Evolutionary conservation across 495 filamentous ascomycete genomes (phyloP).

Genomic region (Jackrogersella multiformis): DNA sequence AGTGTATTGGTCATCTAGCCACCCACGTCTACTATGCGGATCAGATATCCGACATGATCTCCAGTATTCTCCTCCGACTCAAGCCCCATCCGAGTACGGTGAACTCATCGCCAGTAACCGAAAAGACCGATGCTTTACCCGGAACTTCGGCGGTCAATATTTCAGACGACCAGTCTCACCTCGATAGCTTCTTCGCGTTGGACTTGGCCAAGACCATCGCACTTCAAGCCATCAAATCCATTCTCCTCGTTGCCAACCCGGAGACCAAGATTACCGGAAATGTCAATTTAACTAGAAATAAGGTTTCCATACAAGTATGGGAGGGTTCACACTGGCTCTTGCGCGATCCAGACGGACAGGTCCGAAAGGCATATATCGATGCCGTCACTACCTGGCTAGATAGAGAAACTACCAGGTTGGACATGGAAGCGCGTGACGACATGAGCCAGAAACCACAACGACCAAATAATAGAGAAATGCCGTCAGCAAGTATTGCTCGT

Average conservation of each 20-base stretch:
- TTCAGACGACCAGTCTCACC: slow-evolving; percentile 50
- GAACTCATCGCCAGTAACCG: slow-evolving; percentile 49
- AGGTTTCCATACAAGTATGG: slow-evolving; percentile 81
- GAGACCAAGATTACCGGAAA: slow-evolving; percentile 66
- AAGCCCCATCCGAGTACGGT: slow-evolving; percentile 65
- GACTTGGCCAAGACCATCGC: slow-evolving; percentile 77
- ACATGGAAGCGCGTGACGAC: slow-evolving; percentile 69
- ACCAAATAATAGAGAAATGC: slow-evolving; percentile 47
- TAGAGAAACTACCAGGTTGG: slow-evolving; percentile 75
- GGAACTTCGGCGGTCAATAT: slow-evolving; percentile 43
- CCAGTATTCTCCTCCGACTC: slow-evolving; percentile 76
- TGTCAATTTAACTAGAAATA: slow-evolving; percentile 72
- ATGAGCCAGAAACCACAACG: slow-evolving; percentile 50
- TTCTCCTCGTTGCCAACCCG: slow-evolving; percentile 80
- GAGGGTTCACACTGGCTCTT: slow-evolving; percentile 91
- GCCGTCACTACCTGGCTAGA: slow-evolving; percentile 83
- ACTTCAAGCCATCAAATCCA: slow-evolving; percentile 80
- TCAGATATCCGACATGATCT: slow-evolving; percentile 91
- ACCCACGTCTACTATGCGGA: slow-evolving; percentile 95
- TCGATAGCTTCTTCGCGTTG: slow-evolving; percentile 75
- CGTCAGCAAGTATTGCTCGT: slow-evolving; percentile 57
- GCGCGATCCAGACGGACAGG: slow-evolving; percentile 75
- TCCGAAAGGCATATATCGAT: slow-evolving; percentile 84
- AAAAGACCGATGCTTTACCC: slow-evolving; percentile 50
- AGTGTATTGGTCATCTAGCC: slow-evolving; percentile 84